These are phyloP conservation scores for Suillus bovinus DNA, from an alignment of 768 basidiomycete genomes.

Conservation along the genomic window DNA sequence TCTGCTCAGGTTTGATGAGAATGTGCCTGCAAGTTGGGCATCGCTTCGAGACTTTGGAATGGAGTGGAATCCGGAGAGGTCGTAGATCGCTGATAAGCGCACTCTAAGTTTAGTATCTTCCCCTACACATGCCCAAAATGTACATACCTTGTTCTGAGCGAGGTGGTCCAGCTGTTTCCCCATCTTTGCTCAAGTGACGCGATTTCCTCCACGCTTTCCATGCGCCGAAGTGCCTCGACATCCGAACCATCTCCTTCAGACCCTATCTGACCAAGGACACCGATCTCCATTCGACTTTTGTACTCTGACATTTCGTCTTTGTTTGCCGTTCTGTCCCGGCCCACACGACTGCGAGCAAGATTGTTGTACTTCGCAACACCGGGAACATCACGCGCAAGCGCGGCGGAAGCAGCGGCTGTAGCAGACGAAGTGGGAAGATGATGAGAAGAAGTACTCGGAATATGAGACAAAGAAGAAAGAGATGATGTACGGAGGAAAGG, in stretches of 20 bases:
- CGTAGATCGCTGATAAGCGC: conserved; percentile 62
- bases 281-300: conserved; percentile 67
- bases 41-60: conserved; percentile 93
- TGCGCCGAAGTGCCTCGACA: conserved; percentile 65
- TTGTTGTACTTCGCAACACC: conserved; percentile 81
- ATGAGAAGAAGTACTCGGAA: conserved; percentile 57
- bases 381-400: conserved; percentile 85
- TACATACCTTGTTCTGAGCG: conserved; percentile 61
- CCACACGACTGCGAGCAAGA: conserved; percentile 44
- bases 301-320: conserved; percentile 81
- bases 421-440: conserved; percentile 77
- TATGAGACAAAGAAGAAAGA: conserved; percentile 63
- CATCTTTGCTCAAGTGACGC: conserved; percentile 78
- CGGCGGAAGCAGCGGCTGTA: conserved; percentile 87
- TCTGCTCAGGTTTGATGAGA: conserved; percentile 97
- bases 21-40: conserved; percentile 95
- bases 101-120: conserved; percentile 1
- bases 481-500: conserved; percentile 87
- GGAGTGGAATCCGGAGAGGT: conserved; percentile 89
- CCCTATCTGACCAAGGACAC: conserved; percentile 51
- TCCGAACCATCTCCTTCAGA: conserved; percentile 67
- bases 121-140: neutral
- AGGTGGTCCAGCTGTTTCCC: conserved; percentile 75
- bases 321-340: conserved; percentile 64
- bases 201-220: conserved; percentile 63